Evolutionary conservation across 148 eudicot species (phyloP).

Genomic region (Chenopodium quinoa): DNA sequence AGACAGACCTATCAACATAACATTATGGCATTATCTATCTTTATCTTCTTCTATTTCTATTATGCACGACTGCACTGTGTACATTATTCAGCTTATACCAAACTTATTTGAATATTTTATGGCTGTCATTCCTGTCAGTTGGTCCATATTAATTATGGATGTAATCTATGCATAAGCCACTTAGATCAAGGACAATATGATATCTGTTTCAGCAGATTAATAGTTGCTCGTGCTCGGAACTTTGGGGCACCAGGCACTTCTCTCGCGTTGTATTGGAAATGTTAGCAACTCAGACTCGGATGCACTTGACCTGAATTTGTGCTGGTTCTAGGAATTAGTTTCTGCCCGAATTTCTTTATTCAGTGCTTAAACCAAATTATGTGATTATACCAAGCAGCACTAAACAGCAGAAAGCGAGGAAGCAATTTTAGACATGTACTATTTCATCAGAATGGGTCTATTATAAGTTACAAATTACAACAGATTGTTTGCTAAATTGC

Average conservation of each 20-base stretch:
- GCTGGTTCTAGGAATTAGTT: not conserved
- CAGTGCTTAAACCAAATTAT: not conserved
- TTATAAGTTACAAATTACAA: constrained; percentile 22
- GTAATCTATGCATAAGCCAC: not conserved
- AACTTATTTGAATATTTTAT: not conserved
- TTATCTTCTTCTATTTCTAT: not conserved
- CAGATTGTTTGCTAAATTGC: constrained; percentile 17
- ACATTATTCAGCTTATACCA: not conserved
- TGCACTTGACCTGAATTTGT: not conserved
- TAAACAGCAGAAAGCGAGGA: not conserved
- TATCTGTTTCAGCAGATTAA: too few species aligned
- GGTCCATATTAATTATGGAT: not conserved
- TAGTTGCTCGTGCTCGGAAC: too few species aligned
- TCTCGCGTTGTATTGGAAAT: not conserved
- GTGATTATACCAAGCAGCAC: not conserved
- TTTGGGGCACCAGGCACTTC: too few species aligned
- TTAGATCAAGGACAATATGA: too few species aligned
- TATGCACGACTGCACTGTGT: not conserved
- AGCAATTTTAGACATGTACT: constrained; percentile 21
- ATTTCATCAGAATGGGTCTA: constrained; percentile 21
- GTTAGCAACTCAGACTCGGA: not conserved
- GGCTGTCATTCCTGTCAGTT: not conserved
- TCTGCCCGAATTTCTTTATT: not conserved
- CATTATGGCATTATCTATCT: too few species aligned
- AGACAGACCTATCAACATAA: too few species aligned